Evolutionary conservation across 2,329 filamentous ascomycete genomes (phyloP), one percentile per base, ranked within the genome.

Genomic region (Knoxdaviesia capensis): DNA sequence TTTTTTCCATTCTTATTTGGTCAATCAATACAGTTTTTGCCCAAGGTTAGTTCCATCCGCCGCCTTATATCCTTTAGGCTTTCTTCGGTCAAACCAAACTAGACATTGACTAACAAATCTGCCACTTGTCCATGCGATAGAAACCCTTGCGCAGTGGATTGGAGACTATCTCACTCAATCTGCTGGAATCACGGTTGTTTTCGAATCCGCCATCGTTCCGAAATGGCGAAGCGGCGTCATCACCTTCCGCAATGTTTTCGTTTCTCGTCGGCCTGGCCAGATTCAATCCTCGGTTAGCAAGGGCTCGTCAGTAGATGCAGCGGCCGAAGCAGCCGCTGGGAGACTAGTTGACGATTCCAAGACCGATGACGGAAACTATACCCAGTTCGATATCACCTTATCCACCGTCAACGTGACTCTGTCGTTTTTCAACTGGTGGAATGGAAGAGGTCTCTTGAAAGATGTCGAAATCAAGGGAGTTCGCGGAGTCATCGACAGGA

Each of bases 381-480:
- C 87, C 0, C 90, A 98, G 51, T 98, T 94, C 51, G 90, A 98
- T 53, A 66, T 98, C 10, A 94, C 86, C 0, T 84, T 98, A 45
- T 84, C 90, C 47, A 92, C 84, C 1, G 84, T 98, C 47, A 94
- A 98, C 53, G 88, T 98, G 36, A 96, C 88, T 0, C 59, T 98
- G 30, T 98, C 90, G 0, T 96, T 98, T 51, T 70, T 86, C n/a
- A 96, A 94, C 56, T 98, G 90, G 90, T 92, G 93, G 74, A 96
- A 94, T 51, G 88, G 90, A 28, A 94, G 88, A 57, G 90, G 90
- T 0, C 68, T 92, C 5, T 64, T 98, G 6, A 79, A 83, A 51
- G 84, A 96, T 54, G 90, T 98, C 36, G 86, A 94, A 54, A 79
- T 98, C 41, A 90, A 86, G 54, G 90, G 90, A 5, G 82, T 98